Percentiles rank a stretch among this genome's conserved stretches.
Conservation (phyloP, 495 filamentous ascomycete species). For the Podospora conica region DNA sequence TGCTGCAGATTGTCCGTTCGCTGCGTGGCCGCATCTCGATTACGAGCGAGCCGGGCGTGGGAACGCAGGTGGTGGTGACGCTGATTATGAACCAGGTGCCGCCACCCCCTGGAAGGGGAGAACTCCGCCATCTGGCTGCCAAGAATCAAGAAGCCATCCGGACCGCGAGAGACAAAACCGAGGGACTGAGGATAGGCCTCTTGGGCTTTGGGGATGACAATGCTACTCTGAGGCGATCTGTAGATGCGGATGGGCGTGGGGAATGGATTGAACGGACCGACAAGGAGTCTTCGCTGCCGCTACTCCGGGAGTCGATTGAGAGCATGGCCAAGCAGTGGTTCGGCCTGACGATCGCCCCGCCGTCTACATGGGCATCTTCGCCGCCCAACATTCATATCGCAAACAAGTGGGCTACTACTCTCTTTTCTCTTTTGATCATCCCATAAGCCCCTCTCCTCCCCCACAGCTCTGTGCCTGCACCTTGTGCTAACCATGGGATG, state of each 20-base stretch:
- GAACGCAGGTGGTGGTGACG: constrained; percentile 54
- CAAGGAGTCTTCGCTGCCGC: neutral
- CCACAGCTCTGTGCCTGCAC: no score
- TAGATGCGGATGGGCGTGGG: neutral
- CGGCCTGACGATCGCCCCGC: neutral
- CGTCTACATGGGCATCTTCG: neutral
- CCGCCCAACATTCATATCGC: constrained; percentile 6
- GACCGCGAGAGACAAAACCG: neutral
- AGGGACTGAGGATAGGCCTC: constrained; percentile 4
- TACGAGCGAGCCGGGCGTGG: constrained; percentile 47
- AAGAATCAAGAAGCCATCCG: constrained; percentile 27
- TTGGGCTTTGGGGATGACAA: neutral
- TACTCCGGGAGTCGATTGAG: constrained; percentile 1
- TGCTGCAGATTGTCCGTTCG: constrained; percentile 54
- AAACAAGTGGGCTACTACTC: no score
- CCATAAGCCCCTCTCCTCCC: no score
- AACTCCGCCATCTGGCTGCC: constrained; percentile 20
- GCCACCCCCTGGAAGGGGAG: constrained; percentile 16
- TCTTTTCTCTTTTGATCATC: no score
- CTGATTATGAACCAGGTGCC: constrained; percentile 34
- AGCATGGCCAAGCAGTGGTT: neutral
- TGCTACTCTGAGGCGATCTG: no score
- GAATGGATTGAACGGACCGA: neutral
- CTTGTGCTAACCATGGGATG: neutral
- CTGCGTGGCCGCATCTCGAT: constrained; percentile 56